Evolutionary conservation across 2,329 filamentous ascomycete genomes (phyloP).

Genomic region (Didymella keratinophila): DNA sequence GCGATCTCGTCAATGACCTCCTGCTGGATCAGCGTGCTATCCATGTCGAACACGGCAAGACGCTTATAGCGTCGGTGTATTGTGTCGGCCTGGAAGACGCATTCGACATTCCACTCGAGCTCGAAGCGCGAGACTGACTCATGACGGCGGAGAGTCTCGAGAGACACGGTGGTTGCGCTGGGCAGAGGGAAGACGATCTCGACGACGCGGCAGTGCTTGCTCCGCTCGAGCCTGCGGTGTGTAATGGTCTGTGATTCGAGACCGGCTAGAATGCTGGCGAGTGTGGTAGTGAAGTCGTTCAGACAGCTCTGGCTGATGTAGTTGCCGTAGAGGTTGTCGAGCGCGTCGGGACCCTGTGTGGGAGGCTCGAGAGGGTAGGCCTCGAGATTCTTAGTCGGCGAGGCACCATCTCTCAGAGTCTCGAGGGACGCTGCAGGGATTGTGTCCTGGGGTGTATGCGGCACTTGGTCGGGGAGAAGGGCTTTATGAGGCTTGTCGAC

Average conservation of each 20-base stretch:
- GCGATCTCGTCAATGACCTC: slow-evolving; percentile 98
- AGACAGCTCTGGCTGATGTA: slow-evolving; percentile 64
- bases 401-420: slow-evolving; percentile 55
- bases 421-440: slow-evolving; percentile 46
- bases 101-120: slow-evolving; percentile 87
- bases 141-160: slow-evolving; percentile 77
- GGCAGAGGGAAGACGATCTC: slow-evolving; percentile 70
- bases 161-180: slow-evolving; percentile 56
- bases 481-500: slow-evolving; percentile 48
- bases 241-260: slow-evolving; percentile 59
- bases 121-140: slow-evolving; percentile 83
- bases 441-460: slow-evolving; percentile 42
- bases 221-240: slow-evolving; percentile 65
- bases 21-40: slow-evolving; percentile 94
- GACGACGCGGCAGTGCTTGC: slow-evolving; percentile 68
- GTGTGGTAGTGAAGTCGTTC: slow-evolving; percentile 63
- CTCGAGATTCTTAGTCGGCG: slow-evolving; percentile 60
- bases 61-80: slow-evolving; percentile 82
- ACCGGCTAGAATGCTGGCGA: slow-evolving; percentile 59
- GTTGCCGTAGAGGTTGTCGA: slow-evolving; percentile 63
- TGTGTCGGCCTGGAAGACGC: slow-evolving; percentile 76
- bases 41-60: slow-evolving; percentile 97
- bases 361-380: slow-evolving; percentile 64
- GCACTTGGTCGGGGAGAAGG: slow-evolving; percentile 58
- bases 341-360: slow-evolving; percentile 61